Base-by-base conservation (phyloP, 257 asterid genomes). In the Penstemon barbatus region DNA sequence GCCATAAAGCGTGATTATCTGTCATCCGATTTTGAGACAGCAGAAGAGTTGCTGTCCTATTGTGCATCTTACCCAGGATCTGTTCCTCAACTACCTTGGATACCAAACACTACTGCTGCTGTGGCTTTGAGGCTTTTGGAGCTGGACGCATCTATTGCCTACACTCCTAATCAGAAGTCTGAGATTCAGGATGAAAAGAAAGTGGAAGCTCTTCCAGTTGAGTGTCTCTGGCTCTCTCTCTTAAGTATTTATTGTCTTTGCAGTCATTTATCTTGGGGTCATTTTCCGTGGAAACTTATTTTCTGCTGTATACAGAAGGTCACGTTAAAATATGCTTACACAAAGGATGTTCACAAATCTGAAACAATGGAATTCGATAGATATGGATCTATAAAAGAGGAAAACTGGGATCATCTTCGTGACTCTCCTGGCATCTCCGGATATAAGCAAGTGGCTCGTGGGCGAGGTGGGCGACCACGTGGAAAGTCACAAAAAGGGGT, bases 81-180 rank as follows among this genome's bases (percentile, higher is more conserved):
- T 62, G 81, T 78, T 64, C 78, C 80, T 72, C 85, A 79, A 51
- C 96, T 94, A 72, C 97, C 97, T 61, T 94, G 99, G 99, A 83
- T 94, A 72, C 99, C 99, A 19, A 86, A 75, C 61, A 89, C 99
- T 38, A 83, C 86, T 4, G 86, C 96, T 69, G 99, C 96, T 42
- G 87, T 89, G 75, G 91, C 89, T 65, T 85, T 94, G 77, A 89
- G 97, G 78, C 85, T 94, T 67, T 79, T 91, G 66, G 99, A 94
- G 83, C 87, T 94, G 75, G 97, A 94, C 72, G 84, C 79, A 63
- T 89, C 97, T n/a, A 71, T 94, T 56, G 77, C 68, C 66, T 86
- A 83, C 77, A 73, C 75, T 66, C 79, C 87, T n/a, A 71, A 72
- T 15, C 89, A 79, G 84, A 94, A 82, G 78, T 77, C 87, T 1